Base-by-base conservation (phyloP, 116 monocot species). In the Cymodocea nodosa region DNA sequence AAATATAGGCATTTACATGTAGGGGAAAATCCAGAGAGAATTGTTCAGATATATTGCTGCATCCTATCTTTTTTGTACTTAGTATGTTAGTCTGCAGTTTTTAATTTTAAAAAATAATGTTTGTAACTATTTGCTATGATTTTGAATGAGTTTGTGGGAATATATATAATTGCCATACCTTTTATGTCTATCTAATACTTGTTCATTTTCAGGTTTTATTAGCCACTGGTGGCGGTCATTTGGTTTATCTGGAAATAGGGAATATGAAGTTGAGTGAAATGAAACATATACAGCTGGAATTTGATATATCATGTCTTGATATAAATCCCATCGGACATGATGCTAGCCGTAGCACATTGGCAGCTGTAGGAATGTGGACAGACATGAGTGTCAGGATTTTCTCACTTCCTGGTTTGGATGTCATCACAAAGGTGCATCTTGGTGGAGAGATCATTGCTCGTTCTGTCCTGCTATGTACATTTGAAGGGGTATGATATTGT, bases 331-430 rank as follows among this genome's bases (percentile, higher is more conserved):
- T 92, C 52, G 92, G 86, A 63, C 86, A 92, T 62, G 76, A 75
- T 67, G 59, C 89, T 22, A 76, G 56, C 56, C 74, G 56, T 64
- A 98, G 98, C 65, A 53, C 70, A 24, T 55, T 92, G 60, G 98
- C 89, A 14, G 98, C 84, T 34, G 89, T 98, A 68, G 98, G 98
- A 55, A 98, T 98, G 98, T 98, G 98, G 98, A 98, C 98, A 52
- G 98, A 98, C 70, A 89, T 98, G 65, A 91, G 92, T 72, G 92
- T 92, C 30, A 85, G 89, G 71, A 82, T 98, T 62, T 86, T 82
- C 75, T 86, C 89, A 67, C 86, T 98, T 44, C 98, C 98, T 11
- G 62, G 71, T n/a, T 64, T 98, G 68, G 85, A 98, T 53, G 70
- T 84, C 49, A 68, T 92, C 64, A 83, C 76, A 44, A 92, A 84